Conservation (phyloP, 2,329 filamentous ascomycete genomes). For the Stenocarpella maydis region DNA sequence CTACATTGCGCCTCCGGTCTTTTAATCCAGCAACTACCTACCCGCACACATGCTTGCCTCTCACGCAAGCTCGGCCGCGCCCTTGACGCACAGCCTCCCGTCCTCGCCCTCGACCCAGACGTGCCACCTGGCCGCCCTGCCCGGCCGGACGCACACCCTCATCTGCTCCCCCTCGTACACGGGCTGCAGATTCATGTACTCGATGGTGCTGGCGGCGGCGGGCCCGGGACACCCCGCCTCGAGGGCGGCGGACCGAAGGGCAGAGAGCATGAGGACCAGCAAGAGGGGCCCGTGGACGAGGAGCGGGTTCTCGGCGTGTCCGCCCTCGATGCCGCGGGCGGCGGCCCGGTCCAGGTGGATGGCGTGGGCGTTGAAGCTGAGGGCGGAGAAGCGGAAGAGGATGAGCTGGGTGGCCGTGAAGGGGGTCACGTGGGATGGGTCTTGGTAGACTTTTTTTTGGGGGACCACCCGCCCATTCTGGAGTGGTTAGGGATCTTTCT, state of each 20-base stretch:
- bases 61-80: conserved; percentile 39
- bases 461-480: no score
- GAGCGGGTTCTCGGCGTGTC: conserved; percentile 65
- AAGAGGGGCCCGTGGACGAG: conserved; percentile 89
- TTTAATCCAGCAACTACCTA: no score
- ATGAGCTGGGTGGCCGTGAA: conserved; percentile 74
- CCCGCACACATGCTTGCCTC: no score
- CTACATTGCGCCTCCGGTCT: not conserved
- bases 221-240: conserved; percentile 38
- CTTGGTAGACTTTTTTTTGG: conserved; percentile 43
- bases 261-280: conserved; percentile 77
- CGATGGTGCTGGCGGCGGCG: conserved; percentile 59
- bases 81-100: conserved; percentile 71
- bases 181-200: conserved; percentile 84
- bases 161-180: conserved; percentile 78
- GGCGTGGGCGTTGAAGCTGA: conserved; percentile 90
- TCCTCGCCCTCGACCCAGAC: conserved; percentile 71
- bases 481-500: not conserved
- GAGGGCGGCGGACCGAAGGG: conserved; percentile 55
- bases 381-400: conserved; percentile 88
- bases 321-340: conserved; percentile 73
- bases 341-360: conserved; percentile 86
- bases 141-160: conserved; percentile 69
- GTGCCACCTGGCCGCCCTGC: conserved; percentile 56
- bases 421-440: conserved; percentile 44